Evolutionary conservation across 768 basidiomycete species (phyloP).

Genomic region (Trametes cinnabarina): DNA sequence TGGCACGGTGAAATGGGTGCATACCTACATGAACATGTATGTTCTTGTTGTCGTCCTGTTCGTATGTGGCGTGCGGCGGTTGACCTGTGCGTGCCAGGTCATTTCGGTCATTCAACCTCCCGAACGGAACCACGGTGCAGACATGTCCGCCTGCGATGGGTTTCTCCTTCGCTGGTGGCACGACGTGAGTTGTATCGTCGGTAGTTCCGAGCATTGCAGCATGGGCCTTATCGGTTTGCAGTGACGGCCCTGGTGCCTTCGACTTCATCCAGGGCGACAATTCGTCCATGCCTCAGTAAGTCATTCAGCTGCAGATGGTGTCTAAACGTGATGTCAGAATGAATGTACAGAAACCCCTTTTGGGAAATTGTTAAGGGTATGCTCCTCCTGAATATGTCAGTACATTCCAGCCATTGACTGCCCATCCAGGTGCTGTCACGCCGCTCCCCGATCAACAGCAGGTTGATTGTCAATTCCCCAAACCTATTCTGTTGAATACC

Average conservation of each 20-base stretch:
- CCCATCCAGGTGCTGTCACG: constrained; percentile 52
- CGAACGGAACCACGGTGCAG: constrained; percentile 62
- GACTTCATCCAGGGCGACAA: constrained; percentile 78
- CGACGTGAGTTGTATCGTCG: constrained; percentile 49
- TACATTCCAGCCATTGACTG: not conserved
- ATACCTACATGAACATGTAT: constrained; percentile 68
- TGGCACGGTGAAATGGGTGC: constrained; percentile 69
- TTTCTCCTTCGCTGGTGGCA: constrained; percentile 76
- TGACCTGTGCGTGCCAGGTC: constrained; percentile 49
- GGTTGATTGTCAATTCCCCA: constrained; percentile 69
- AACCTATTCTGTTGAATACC: constrained; percentile 76
- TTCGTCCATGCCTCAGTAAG: constrained; percentile 54
- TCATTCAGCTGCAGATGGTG: constrained; percentile 8
- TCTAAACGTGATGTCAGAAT: too few relatives aligned
- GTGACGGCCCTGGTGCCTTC: constrained; percentile 79
- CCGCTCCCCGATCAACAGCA: constrained; percentile 62
- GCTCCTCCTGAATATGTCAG: not conserved
- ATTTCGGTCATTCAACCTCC: constrained; percentile 58
- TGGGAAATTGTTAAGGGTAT: constrained; percentile 76
- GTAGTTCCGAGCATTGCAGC: not conserved
- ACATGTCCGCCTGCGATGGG: constrained; percentile 83
- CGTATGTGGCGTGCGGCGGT: too few relatives aligned
- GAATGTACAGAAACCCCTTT: constrained; percentile 60
- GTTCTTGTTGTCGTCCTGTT: constrained; percentile 24
- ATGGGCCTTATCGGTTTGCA: constrained; percentile 25